Conservation (phyloP, 73 alveolate genomes). For the Loxodes magnus region DNA sequence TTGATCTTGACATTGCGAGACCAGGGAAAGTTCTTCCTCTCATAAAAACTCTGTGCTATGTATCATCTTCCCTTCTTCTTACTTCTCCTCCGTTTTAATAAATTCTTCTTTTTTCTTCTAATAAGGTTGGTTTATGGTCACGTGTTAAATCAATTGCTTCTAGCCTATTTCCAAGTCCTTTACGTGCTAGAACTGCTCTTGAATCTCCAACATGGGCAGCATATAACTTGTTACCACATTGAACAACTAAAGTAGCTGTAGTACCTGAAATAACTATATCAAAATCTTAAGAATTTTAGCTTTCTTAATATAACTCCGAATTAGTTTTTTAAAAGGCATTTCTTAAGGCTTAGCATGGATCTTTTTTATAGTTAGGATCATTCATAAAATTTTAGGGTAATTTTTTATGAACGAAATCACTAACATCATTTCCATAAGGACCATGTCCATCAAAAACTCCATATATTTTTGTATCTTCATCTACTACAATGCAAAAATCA, state of each 20-base stretch:
- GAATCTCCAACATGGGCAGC: conserved; percentile 22
- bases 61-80: not conserved
- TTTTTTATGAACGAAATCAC: conserved; percentile 29
- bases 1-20: conserved; percentile 44
- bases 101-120: conserved; percentile 39
- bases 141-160: conserved; percentile 20
- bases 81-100: conserved; percentile 7
- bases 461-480: not conserved
- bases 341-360: conserved; percentile 8
- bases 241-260: conserved; percentile 6
- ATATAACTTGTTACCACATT: not conserved
- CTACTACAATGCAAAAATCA: not conserved
- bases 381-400: conserved; percentile 4
- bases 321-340: not conserved
- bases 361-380: not conserved
- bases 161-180: not conserved
- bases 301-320: not conserved
- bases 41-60: conserved; percentile 24
- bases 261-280: conserved; percentile 13
- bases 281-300: not conserved
- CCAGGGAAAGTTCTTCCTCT: conserved; percentile 67
- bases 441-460: conserved; percentile 26
- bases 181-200: conserved; percentile 13
- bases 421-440: conserved; percentile 42
- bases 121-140: conserved; percentile 43